These are phyloP conservation scores for Venturia nashicola DNA, from an alignment of 2,329 filamentous ascomycete species.

Conservation along the genomic window DNA sequence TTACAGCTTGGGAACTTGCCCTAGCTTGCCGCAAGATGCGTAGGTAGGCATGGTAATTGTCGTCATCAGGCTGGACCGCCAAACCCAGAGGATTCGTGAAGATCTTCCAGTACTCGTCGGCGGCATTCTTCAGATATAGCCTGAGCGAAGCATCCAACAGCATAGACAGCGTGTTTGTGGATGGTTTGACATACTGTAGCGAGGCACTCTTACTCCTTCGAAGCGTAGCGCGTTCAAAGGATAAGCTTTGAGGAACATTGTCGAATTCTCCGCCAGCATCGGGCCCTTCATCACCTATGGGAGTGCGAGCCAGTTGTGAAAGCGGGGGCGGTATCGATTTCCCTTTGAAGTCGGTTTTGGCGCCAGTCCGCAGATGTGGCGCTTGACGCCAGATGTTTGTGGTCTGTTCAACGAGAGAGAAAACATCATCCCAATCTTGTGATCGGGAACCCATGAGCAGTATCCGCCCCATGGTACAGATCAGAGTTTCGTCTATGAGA, in stretches of 20 bases:
- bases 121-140: conserved; percentile 48
- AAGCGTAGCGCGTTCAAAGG: background rate
- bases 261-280: conserved; percentile 7
- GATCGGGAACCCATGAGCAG: conserved; percentile 52
- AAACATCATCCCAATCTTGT: conserved; percentile 56
- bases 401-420: conserved; percentile 68
- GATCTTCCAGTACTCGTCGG: conserved; percentile 65
- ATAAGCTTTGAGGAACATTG: background rate
- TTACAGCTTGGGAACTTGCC: conserved; percentile 48
- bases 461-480: conserved; percentile 68
- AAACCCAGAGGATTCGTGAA: conserved; percentile 44
- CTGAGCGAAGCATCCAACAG: conserved; percentile 52
- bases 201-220: conserved; percentile 16
- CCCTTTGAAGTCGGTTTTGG: conserved; percentile 7
- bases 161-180: conserved; percentile 52
- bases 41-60: conserved; percentile 59
- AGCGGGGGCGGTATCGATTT: conserved; percentile 26
- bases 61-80: conserved; percentile 55
- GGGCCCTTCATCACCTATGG: background rate
- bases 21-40: conserved; percentile 53
- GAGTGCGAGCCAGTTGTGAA: conserved; percentile 15
- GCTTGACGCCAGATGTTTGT: conserved; percentile 57
- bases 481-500: conserved; percentile 63
- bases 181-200: conserved; percentile 23
- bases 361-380: conserved; percentile 22